Percentiles rank a stretch among this genome's conserved stretches.
phyloP scores from a whole-genome alignment of 768 basidiomycete genomes.

The Rhizopogon roseolus region DNA sequence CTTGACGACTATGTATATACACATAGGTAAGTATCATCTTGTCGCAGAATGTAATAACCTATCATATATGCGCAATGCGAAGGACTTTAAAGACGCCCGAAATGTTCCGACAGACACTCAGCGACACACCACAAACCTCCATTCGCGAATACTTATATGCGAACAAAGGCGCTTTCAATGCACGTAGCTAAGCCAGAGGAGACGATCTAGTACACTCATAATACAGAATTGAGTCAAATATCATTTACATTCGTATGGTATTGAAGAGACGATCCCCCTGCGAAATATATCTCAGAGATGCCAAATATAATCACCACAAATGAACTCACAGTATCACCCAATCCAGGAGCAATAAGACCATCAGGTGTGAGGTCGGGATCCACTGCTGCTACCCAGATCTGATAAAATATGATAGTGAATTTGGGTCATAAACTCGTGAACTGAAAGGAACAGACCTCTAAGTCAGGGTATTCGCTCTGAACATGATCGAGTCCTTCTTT shows the following conservation, averaged over 20 bases:
- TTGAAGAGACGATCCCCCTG: constrained; percentile 87
- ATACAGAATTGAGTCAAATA: not conserved
- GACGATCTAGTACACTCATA: not conserved
- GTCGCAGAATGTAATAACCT: no score
- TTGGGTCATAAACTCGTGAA: not conserved
- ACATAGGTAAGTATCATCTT: no score
- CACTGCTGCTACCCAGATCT: constrained; percentile 88
- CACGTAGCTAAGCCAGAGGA: no score
- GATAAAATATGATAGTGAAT: not conserved
- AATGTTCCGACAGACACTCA: no score
- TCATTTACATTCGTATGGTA: constrained; percentile 43
- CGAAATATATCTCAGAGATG: not conserved
- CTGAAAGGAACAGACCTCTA: constrained; percentile 55
- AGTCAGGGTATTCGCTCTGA: constrained; percentile 60
- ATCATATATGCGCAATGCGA: no score
- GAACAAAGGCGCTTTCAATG: no score
- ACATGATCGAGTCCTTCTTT: constrained; percentile 68
- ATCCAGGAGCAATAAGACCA: constrained; percentile 84
- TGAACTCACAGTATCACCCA: constrained; percentile 79
- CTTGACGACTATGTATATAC: no score
- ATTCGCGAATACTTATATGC: no score
- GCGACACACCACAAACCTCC: no score
- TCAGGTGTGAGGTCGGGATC: constrained; percentile 67
- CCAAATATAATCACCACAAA: not conserved
- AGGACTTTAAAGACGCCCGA: no score